Base-by-base conservation (phyloP, 768 basidiomycete species). In the Rhizopogon vinicolor region DNA sequence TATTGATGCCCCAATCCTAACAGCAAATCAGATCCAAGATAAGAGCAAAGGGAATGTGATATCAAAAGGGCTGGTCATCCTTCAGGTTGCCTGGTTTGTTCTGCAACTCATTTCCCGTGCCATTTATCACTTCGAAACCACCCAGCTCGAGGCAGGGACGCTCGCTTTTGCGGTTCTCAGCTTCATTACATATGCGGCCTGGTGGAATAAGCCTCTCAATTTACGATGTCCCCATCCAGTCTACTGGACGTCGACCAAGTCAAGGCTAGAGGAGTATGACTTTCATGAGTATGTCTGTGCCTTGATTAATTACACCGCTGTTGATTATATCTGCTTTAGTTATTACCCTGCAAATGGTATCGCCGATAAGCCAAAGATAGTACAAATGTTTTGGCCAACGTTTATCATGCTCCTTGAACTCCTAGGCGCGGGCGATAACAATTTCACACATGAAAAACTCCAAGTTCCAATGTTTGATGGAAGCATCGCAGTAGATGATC, bases 161-260 rank as follows among this genome's bases (percentile, higher is more conserved):
- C 29, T 74, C 25, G 72, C 68, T 0, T 72, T 71, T 46, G 68
- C 66, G 3, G 41, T 64, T 3, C 57, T 75, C 28, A 74, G 68
- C 31, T 57, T 65, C 12, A 54, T 65, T 9, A 68, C 62, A 12
- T 75, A 73, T 55, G 35, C 51, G 1, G 45, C 72, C 1, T 76
- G 76, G 75, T 75, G 71, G 74, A 33, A 67, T 29, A 78, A 78
- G 60, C 76, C 75, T 2, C 62, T 69, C 10, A 68, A 71, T 52
- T 68, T 75, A 0, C 55, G 55, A 12, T 58, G 56, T 7, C 67
- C 62, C 7, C 3, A 49, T 7, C 31, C 35, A 7, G 41, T 49
- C 13, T 14, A 56, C 22, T 50, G 28, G 39, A 41, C 19, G 9
- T 45, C n/a, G 10, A 29, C 28, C 3, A 8, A n/a, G 10, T 45